phyloP scores from a whole-genome alignment of 495 filamentous ascomycete species.

The Xylaria scruposa region DNA sequence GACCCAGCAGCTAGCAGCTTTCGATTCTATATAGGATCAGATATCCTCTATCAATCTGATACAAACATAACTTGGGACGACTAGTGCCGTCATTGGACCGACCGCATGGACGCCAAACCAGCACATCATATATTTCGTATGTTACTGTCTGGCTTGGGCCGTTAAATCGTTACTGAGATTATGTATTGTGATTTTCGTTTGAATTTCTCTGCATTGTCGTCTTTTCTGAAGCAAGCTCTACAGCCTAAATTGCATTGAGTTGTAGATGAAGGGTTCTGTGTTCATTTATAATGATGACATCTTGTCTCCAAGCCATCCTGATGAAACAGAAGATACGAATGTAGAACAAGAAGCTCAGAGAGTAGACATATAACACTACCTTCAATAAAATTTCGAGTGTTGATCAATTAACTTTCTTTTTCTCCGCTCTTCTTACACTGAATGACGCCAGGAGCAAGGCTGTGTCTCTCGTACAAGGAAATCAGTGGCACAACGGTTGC shows the following conservation, averaged over 20 bases:
- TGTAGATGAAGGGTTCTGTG: background rate
- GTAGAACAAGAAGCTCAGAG: no score
- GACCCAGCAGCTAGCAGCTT: constrained; percentile 2
- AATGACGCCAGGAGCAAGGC: background rate
- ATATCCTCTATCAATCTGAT: background rate
- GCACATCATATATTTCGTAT: no score
- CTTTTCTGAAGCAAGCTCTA: no score
- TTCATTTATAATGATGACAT: background rate
- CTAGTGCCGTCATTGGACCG: no score
- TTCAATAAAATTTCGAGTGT: background rate
- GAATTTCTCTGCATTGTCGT: no score
- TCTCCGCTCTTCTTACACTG: background rate
- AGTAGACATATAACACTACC: background rate
- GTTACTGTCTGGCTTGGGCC: no score
- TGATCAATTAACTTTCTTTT: background rate
- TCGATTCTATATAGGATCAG: background rate
- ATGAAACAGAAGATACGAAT: background rate
- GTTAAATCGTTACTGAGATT: no score
- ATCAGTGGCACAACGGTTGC: background rate
- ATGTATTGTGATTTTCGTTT: no score
- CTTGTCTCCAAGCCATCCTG: background rate
- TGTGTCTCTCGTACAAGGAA: background rate
- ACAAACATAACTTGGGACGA: no score
- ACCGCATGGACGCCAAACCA: no score
- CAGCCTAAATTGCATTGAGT: background rate